phyloP scores from a whole-genome alignment of 257 asterid species.

The Nicotiana attenuata region DNA sequence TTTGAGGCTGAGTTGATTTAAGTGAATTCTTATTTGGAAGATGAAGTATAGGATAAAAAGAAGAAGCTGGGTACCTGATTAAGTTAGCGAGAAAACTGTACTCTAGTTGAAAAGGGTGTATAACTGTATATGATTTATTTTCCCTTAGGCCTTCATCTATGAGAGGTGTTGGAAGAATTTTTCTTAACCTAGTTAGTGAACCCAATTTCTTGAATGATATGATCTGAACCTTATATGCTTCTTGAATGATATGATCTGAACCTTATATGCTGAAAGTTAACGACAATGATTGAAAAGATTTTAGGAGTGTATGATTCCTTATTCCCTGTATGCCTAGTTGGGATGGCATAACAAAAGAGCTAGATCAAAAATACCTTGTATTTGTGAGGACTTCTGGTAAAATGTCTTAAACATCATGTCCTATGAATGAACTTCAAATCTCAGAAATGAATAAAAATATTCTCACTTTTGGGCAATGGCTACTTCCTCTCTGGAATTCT shows the following conservation, averaged over 20 bases:
- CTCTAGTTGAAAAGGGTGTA: neutral
- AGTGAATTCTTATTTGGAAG: neutral
- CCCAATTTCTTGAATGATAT: neutral
- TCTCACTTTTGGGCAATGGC: neutral
- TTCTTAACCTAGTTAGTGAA: neutral
- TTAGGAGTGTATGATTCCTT: neutral
- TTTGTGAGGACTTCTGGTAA: neutral
- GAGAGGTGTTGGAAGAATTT: neutral
- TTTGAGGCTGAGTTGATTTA: constrained; percentile 19
- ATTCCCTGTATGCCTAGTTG: neutral
- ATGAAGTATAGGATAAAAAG: neutral
- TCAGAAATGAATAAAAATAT: neutral
- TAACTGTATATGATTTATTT: neutral
- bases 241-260: neutral
- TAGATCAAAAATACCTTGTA: neutral
- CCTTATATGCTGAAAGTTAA: neutral
- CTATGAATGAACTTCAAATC: neutral
- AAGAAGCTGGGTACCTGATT: neutral
- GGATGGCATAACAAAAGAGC: neutral
- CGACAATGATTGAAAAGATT: neutral
- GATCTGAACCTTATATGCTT: neutral
- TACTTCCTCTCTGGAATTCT: neutral
- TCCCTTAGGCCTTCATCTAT: neutral
- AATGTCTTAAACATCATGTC: neutral
- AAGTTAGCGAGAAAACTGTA: neutral